Percentiles rank a stretch among this genome's conserved stretches.
These are phyloP conservation scores for Sisymbrium irio DNA, from an alignment of 345 rosid species.

Conservation along the genomic window DNA sequence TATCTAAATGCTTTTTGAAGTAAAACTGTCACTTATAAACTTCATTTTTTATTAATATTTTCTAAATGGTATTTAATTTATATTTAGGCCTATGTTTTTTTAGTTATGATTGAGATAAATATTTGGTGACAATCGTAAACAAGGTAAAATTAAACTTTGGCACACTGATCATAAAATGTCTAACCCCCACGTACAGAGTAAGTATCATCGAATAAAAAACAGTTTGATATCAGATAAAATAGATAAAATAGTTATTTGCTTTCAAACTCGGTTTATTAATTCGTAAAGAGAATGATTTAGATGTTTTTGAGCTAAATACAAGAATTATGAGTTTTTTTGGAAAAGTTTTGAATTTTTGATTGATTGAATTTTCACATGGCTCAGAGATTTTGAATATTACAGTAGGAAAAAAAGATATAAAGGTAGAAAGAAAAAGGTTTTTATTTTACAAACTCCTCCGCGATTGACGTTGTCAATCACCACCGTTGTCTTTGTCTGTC, in stretches of 20 bases:
- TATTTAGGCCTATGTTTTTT: background rate
- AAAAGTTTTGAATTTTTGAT: background rate
- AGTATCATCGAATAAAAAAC: too few species aligned
- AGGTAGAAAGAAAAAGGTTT: background rate
- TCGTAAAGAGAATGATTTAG: background rate
- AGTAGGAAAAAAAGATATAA: background rate
- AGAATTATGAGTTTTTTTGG: background rate
- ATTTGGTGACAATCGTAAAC: too few species aligned
- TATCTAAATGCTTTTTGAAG: background rate
- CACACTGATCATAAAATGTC: background rate
- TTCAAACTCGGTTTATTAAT: background rate
- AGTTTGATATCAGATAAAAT: too few species aligned
- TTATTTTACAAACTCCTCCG: constrained; percentile 26
- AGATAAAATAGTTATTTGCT: background rate
- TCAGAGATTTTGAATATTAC: background rate
- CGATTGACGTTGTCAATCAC: constrained; percentile 20
- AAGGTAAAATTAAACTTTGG: background rate
- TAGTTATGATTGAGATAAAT: too few species aligned
- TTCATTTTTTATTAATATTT: background rate
- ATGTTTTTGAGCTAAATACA: background rate
- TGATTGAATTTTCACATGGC: constrained; percentile 4
- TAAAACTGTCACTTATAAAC: background rate
- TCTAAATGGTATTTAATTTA: background rate
- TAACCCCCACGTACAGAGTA: too few species aligned
- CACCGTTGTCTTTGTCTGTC: constrained; percentile 4